A percentile compares a stretch with the other conserved stretches of the same genome.
phyloP scores from a whole-genome alignment of 495 filamentous ascomycete genomes.

The Trypethelium eluteriae region DNA sequence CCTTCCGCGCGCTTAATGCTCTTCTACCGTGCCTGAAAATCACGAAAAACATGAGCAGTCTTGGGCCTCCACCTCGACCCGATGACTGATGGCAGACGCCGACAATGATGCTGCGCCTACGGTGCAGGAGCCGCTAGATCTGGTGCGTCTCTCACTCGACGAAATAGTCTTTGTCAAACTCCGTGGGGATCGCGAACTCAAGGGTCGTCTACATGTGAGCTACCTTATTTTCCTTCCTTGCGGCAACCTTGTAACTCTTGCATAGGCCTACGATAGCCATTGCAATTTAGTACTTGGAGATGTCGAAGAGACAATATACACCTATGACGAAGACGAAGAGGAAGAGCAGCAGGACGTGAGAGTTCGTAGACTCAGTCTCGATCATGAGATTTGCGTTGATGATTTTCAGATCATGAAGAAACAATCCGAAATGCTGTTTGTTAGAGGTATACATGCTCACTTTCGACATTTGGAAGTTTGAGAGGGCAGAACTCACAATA shows the following conservation, averaged over 20 bases:
- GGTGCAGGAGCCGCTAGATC: conserved; percentile 83
- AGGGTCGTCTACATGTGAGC: conserved; percentile 85
- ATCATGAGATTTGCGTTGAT: conserved; percentile 11
- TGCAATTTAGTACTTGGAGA: conserved; percentile 98
- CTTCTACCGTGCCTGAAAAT: background rate
- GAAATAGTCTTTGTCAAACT: conserved; percentile 97
- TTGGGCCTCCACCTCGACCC: background rate
- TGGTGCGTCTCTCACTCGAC: conserved; percentile 87
- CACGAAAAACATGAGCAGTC: background rate
- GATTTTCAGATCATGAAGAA: conserved; percentile 75
- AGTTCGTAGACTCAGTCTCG: conserved; percentile 14
- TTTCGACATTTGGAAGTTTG: conserved; percentile 5
- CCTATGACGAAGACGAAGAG: conserved; percentile 66
- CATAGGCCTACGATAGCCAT: conserved; percentile 92
- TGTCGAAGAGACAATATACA: conserved; percentile 92
- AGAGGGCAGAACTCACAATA: conserved; percentile 30
- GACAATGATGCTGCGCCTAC: conserved; percentile 38
- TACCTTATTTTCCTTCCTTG: background rate
- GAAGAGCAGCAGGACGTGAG: conserved; percentile 68
- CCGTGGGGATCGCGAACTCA: conserved; percentile 87
- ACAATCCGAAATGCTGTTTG: conserved; percentile 98
- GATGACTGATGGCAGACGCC: conserved; percentile 27
- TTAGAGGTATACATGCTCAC: conserved; percentile 59
- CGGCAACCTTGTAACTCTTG: background rate
- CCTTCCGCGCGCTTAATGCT: conserved; percentile 2